A percentile compares a stretch with the other conserved stretches of the same genome.
Conservation (phyloP, 306 rosid genomes). For the Oxytropis ochrocephala region DNA sequence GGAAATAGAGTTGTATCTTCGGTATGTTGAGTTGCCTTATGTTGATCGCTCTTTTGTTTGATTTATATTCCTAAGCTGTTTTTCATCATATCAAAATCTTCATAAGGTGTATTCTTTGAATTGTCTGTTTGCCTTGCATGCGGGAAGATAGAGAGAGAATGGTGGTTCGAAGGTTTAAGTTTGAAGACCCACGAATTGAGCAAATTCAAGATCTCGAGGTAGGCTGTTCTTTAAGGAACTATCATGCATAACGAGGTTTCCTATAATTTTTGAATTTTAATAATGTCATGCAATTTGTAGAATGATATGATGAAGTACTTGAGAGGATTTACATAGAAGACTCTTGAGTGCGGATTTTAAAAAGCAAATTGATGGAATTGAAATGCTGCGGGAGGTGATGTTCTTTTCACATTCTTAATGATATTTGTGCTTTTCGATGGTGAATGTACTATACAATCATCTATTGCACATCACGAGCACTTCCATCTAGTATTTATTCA, state of each 20-base stretch:
- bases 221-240: neutral
- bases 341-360: constrained; percentile 88
- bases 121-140: constrained; percentile 18
- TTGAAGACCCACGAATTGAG: constrained; percentile 89
- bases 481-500: no score
- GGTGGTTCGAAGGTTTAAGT: constrained; percentile 80
- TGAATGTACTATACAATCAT: neutral
- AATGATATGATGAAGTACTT: constrained; percentile 87
- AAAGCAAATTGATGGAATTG: constrained; percentile 97
- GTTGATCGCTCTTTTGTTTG: constrained; percentile 6
- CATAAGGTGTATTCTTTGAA: neutral
- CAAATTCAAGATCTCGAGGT: constrained; percentile 99
- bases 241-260: constrained; percentile 8
- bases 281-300: constrained; percentile 38
- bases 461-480: constrained; percentile 52
- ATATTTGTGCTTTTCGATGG: neutral
- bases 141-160: constrained; percentile 94
- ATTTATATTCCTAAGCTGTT: constrained; percentile 11
- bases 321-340: constrained; percentile 96
- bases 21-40: constrained; percentile 35
- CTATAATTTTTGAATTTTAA: constrained; percentile 11
- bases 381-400: constrained; percentile 85
- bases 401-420: neutral
- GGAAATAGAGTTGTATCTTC: constrained; percentile 65
- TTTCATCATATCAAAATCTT: constrained; percentile 19